Evolutionary conservation across 169 alveolate genomes (phyloP), one percentile per base, ranked within the genome.

Genomic region (Eimeria praecox): DNA sequence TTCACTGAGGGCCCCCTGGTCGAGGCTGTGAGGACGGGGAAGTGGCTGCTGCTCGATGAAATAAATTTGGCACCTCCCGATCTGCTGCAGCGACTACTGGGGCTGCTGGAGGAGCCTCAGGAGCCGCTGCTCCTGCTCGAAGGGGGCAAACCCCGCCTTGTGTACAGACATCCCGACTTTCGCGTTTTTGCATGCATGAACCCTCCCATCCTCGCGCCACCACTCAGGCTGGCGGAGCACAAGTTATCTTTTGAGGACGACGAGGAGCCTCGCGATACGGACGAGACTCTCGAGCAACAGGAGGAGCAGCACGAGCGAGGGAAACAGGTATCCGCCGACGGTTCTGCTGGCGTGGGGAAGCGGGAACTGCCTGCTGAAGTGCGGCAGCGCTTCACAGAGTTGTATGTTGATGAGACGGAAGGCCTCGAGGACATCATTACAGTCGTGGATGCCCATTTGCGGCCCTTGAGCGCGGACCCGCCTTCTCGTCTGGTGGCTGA

Each of bases 1-100:
- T 99, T 99, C 96, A 98, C 98, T 46, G 99, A 99, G 96, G 99
- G 99, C 10, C 98, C 99, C 69, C 97, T 99, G 46, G 97, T 99
- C n/a, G 98, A 99, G 95, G 99, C 99, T 6, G 98, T 99, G 94
- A 98, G 99, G 56, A 98, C 99, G 66, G 99, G 99, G 35, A 99
- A 98, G 54, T 99, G 99, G 99, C 97, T 99, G n/a, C 97, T 99
- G 75, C 98, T 99, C 35, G 99, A 99, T 97, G 99, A 99, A 97
- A 98, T 99, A 54, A 99, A 99, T 94, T 97, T 99, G 91, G 99
- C 99, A 8, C 99, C 99, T 42, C 98, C 98, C 33, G 99, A 99
- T 94, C 97, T 99, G 30, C 96, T 99, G 94, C 99, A 99, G 96
- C 98, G 99, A 94, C 96, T 99, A 35, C 97, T 97, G 94, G 98